Percentiles rank a stretch among this genome's conserved stretches.
Evolutionary conservation across 73 alveolate genomes (phyloP).

Genomic region (Paramecium octaurelia): DNA sequence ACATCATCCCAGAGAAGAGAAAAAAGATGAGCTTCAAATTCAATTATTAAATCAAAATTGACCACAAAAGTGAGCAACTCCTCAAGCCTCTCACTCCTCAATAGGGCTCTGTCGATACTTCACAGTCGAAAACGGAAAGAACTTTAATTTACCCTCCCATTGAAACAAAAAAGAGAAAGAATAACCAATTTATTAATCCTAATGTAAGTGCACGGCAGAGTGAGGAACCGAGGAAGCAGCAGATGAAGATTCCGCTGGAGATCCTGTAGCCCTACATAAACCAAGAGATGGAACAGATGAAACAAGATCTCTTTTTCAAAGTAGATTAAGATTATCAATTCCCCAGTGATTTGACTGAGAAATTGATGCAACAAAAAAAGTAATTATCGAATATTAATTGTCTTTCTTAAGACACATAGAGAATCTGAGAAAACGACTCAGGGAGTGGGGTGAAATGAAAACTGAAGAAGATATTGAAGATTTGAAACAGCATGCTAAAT

Average conservation of each 20-base stretch:
- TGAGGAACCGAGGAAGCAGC: not conserved
- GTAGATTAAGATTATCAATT: not conserved
- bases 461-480: not conserved
- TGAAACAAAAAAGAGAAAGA: not conserved
- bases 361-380: constrained; percentile 13
- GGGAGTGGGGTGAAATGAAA: constrained; percentile 39
- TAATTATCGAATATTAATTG: not conserved
- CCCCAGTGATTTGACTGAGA: constrained; percentile 9
- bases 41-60: not conserved
- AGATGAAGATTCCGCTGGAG: not conserved
- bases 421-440: not conserved
- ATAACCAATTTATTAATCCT: not conserved
- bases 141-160: not conserved
- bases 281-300: not conserved
- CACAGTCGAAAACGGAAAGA: not conserved
- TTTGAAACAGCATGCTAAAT: constrained; percentile 13
- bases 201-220: not conserved
- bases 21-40: not conserved
- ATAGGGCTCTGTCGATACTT: not conserved
- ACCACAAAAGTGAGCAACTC: not conserved
- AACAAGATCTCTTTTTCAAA: constrained; percentile 17
- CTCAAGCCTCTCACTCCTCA: not conserved
- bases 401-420: not conserved
- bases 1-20: not conserved
- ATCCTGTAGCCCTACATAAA: not conserved